Evolutionary conservation across 805 yeast genomes (phyloP), one percentile per base, ranked within the genome.

Genomic region (Wickerhamomyces kurtzmanii): DNA sequence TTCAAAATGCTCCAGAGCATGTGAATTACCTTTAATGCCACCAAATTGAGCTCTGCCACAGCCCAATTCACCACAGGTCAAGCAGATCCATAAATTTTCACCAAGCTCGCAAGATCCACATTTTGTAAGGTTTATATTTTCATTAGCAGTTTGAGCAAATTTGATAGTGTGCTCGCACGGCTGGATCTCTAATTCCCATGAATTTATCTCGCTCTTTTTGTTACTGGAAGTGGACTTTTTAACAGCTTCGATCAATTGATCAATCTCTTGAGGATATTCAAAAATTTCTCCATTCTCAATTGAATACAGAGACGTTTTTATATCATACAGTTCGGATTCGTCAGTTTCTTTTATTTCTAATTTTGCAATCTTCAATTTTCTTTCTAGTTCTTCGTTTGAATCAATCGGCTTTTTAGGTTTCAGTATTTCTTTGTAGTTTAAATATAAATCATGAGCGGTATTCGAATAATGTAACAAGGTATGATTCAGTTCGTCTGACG

Each of bases 41-140:
- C 97, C 98, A 47, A 82, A 84, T 53, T 91, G 98, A 18, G 76
- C 75, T 38, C 99, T 63, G 5, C 99, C 99, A 57, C 99, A 91
- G 5, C 96, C 96, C 8, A 86, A 43, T n/a, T 68, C 57, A 2
- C 98, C 98, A 65, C 98, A 91, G 27, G 70, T 69, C 25, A 91
- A 55, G 58, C 99, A 91, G 12, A 91, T 62, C 99, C 99, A 91
- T 26, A 91, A 55, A 48, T 91, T 91, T 38, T 77, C 81, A 17
- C 55, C 52, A 38, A 91, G 59, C 2, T 68, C 81, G 56, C 94
- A 82, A 8, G 49, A 50, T 3, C 41, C 36, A 50, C 93, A 82
- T 27, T 66, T 45, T 1, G 59, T 34, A 4, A 67, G 36, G 19
- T 68, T 60, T 4, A 49, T 15, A 26, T 43, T 15, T n/a, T 31